Percentiles rank a stretch among this genome's conserved stretches.
Evolutionary conservation across 169 alveolate genomes (phyloP).

Genomic region (Eimeria sp.): DNA sequence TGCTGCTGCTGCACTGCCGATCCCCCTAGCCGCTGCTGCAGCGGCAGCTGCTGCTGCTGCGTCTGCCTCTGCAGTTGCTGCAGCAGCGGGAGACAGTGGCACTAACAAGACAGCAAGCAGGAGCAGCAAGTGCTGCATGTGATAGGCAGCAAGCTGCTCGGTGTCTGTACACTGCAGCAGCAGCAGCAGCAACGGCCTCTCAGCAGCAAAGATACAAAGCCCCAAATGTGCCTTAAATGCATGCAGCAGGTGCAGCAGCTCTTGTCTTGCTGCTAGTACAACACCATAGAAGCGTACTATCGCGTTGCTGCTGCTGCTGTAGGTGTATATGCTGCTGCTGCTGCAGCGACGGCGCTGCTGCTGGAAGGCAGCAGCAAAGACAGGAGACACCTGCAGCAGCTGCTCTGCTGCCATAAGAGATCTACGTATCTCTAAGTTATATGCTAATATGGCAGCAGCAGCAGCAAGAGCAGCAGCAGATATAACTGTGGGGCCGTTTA

Average conservation of each 20-base stretch:
- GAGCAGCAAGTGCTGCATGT: not conserved
- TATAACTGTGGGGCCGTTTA: not conserved
- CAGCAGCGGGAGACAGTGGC: conserved; percentile 28
- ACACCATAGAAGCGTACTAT: not conserved
- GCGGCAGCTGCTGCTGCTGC: conserved; percentile 58
- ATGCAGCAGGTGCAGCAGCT: conserved; percentile 54
- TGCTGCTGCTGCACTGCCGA: not conserved
- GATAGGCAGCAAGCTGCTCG: conserved; percentile 21
- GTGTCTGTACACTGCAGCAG: conserved; percentile 16
- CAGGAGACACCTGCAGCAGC: conserved; percentile 9
- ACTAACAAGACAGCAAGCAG: conserved; percentile 41
- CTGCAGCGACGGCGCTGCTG: conserved; percentile 49
- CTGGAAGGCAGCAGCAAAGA: conserved; percentile 29
- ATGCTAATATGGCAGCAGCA: conserved; percentile 53
- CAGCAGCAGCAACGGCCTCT: conserved; percentile 52
- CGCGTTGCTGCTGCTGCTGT: conserved; percentile 20
- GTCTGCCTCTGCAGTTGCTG: not conserved
- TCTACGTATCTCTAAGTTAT: conserved; percentile 47
- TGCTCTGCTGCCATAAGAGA: not conserved
- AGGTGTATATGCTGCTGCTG: conserved; percentile 17
- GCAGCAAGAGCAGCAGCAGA: conserved; percentile 35
- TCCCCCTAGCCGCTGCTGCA: not conserved
- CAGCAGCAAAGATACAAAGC: not conserved
- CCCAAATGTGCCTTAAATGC: conserved; percentile 14
- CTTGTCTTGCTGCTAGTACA: conserved; percentile 29